Percentiles rank a stretch among this genome's conserved stretches.
Conservation (phyloP, 768 basidiomycete genomes). For the Cystofilobasidium capitatum region DNA sequence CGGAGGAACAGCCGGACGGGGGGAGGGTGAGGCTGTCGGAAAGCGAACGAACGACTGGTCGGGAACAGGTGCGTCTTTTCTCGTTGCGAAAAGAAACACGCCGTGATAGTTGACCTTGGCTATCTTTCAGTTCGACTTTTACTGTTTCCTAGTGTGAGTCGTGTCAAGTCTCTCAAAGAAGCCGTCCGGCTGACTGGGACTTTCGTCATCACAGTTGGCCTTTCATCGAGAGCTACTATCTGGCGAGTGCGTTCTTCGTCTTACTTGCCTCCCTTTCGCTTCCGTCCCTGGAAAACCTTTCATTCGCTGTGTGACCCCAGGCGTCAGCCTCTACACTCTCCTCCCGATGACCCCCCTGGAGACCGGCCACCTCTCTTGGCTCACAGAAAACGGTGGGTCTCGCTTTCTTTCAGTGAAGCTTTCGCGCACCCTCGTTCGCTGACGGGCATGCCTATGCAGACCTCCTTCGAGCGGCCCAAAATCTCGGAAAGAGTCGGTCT, state of each 20-base stretch:
- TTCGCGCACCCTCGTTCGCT: neutral
- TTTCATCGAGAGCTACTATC: slow-evolving; percentile 17
- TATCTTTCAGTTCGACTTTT: slow-evolving; percentile 32
- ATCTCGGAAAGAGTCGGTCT: slow-evolving; percentile 6
- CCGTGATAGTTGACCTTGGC: too few species aligned
- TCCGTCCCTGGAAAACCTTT: neutral
- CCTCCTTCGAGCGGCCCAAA: slow-evolving; percentile 5
- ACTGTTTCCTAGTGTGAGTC: slow-evolving; percentile 29
- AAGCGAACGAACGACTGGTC: neutral
- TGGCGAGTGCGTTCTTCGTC: slow-evolving; percentile 5
- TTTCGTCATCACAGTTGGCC: too few species aligned
- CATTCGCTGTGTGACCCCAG: neutral
- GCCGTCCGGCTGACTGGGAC: too few species aligned
- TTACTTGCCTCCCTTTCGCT: neutral
- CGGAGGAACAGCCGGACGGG: slow-evolving; percentile 22
- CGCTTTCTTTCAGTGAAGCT: neutral
- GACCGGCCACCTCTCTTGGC: neutral
- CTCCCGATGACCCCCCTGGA: neutral
- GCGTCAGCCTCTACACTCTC: neutral
- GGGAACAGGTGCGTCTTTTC: neutral
- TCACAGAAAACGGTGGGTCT: neutral
- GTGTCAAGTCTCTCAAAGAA: too few species aligned
- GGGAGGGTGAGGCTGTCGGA: slow-evolving; percentile 25
- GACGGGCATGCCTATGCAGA: slow-evolving; percentile 1
- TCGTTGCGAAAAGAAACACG: too few species aligned